Base-by-base conservation (phyloP, 1,284 basidiomycete species). In the Sutorius eximius region DNA sequence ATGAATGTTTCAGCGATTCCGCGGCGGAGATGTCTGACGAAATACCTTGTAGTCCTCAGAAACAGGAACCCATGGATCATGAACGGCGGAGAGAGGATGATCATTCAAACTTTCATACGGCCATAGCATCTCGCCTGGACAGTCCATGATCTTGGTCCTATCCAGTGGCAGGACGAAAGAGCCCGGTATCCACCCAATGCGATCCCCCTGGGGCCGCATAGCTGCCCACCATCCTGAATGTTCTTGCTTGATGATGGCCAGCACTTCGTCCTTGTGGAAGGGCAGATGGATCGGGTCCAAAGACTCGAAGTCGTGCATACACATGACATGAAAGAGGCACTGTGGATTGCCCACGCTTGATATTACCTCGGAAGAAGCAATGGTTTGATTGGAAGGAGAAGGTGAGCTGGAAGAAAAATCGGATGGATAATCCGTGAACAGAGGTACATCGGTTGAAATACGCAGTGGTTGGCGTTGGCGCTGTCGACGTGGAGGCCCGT, bases 141-240 rank as follows among this genome's bases (percentile, higher is more conserved):
- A 41, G 33, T 54, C 58, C 37, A 41, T 16, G 10, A 52, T 27
- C 44, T 41, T 48, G 33, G 37, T 43, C 13, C 44, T 29, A 43
- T 58, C 52, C 34, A 86, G 65, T 12, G 74, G 72, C 46, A 66
- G 68, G 3, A 86, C 80, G 62, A 79, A 86, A 1, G 81, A 79
- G 56, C 77, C 73, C 11, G 88, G 88, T 59, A 91, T 82, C 88
- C 89, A 91, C 48, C 88, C 87, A 41, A 87, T 77, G 36, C 70
- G 69, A 49, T 77, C 72, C 11, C 75, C 76, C 41, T 78, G 77
- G 10, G 71, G 72, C n/a, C 81, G 77, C 68, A 86, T 78, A 30
- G 88, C 89, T 29, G 86, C 87, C 86, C 87, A 90, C 88, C 88
- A 90, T 8, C 89, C 88, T 5, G 82, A 81, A n/a, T 78, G 75